Evolutionary conservation across 441 rosid species (phyloP).

Genomic region (Croton setiger): DNA sequence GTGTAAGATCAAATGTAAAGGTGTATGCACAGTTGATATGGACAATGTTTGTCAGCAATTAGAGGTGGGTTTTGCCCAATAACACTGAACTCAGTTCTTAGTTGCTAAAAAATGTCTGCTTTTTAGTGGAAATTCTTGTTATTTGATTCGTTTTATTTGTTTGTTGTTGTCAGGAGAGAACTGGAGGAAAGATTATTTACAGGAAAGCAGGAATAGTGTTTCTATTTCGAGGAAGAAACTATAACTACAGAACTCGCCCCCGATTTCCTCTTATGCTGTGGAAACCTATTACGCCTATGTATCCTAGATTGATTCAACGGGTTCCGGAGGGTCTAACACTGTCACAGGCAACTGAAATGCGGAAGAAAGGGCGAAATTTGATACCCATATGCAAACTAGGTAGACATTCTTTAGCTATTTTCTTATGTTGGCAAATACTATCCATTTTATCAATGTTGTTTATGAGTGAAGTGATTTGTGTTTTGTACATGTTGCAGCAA

Average conservation of each 20-base stretch:
- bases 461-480: conserved; percentile 11
- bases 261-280: conserved; percentile 91
- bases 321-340: conserved; percentile 68
- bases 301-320: conserved; percentile 68
- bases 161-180: conserved; percentile 51
- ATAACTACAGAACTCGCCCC: conserved; percentile 71
- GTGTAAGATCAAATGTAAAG: conserved; percentile 87
- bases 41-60: conserved; percentile 79
- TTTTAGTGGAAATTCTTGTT: too few relatives aligned
- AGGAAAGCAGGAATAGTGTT: conserved; percentile 69
- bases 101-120: background rate
- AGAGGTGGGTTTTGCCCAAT: conserved; percentile 48
- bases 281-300: conserved; percentile 77
- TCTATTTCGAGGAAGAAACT: conserved; percentile 90
- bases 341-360: conserved; percentile 68
- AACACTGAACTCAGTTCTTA: background rate
- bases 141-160: background rate
- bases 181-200: conserved; percentile 84
- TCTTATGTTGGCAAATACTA: background rate
- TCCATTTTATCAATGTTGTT: conserved; percentile 1
- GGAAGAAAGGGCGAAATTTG: conserved; percentile 68
- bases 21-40: conserved; percentile 96
- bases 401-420: conserved; percentile 23
- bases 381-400: conserved; percentile 83
- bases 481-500: conserved; percentile 43